These are phyloP conservation scores for Diaporthe nobilis DNA, from an alignment of 2,329 filamentous ascomycete species.

Conservation along the genomic window DNA sequence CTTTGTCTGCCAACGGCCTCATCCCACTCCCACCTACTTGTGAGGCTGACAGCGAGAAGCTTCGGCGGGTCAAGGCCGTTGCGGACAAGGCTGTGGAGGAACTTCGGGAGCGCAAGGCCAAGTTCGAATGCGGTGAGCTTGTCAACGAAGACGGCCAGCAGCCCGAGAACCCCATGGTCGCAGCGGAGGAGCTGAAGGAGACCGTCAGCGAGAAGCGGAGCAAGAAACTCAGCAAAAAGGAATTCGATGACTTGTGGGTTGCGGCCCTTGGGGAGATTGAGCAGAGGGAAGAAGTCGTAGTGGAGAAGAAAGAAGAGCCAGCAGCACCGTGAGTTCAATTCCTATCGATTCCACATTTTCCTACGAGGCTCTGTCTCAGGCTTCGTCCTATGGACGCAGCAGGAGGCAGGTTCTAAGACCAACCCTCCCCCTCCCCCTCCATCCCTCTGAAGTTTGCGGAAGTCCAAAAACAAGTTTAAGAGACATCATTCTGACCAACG, in stretches of 20 bases:
- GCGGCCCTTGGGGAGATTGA: constrained; percentile 81
- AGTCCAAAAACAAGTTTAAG: constrained; percentile 48
- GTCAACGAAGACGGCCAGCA: constrained; percentile 72
- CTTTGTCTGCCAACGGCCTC: constrained; percentile 83
- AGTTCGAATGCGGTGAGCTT: constrained; percentile 89
- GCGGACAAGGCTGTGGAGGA: constrained; percentile 90
- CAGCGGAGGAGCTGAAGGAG: constrained; percentile 82
- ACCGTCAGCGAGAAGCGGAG: constrained; percentile 81
- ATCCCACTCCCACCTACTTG: constrained; percentile 91
- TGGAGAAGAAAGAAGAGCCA: constrained; percentile 51
- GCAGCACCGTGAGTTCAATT: constrained; percentile 63
- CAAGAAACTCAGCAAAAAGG: constrained; percentile 86
- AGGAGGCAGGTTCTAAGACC: not conserved
- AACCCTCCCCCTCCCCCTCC: not conserved
- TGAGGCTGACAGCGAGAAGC: constrained; percentile 95
- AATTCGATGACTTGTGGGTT: constrained; percentile 91
- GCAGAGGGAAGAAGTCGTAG: constrained; percentile 71
- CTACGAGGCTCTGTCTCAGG: not conserved
- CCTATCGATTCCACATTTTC: constrained; percentile 28
- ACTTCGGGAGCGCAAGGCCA: constrained; percentile 85
- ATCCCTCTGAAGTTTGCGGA: constrained; percentile 36
- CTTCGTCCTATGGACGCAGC: constrained; percentile 16
- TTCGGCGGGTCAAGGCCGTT: constrained; percentile 86
- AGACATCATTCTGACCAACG: constrained; percentile 52
- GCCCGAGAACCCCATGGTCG: constrained; percentile 70